phyloP scores from a whole-genome alignment of 257 asterid species.

The Nicotiana benthamiana region DNA sequence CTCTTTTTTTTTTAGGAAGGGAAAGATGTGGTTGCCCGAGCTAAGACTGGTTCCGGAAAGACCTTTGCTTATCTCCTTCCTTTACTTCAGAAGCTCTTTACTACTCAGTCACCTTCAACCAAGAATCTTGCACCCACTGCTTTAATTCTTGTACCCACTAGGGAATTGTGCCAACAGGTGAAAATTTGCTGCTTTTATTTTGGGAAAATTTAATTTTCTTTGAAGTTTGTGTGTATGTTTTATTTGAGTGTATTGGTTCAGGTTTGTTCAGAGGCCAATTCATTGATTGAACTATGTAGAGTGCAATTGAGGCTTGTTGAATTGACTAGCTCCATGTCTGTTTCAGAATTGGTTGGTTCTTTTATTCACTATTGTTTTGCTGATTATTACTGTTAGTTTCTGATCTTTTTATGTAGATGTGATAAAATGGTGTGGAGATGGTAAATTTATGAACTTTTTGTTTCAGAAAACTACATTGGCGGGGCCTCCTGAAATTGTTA shows the following conservation, averaged over 20 bases:
- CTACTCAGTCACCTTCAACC: conserved; percentile 34
- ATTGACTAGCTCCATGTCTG: conserved; percentile 64
- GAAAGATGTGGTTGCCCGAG: conserved; percentile 92
- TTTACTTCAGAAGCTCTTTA: conserved; percentile 77
- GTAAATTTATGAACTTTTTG: not conserved
- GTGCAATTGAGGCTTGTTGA: conserved; percentile 70
- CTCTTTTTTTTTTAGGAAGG: conserved; percentile 50
- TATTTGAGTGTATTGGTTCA: conserved; percentile 11
- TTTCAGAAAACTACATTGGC: conserved; percentile 69
- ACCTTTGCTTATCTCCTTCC: conserved; percentile 89
- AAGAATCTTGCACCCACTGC: conserved; percentile 56
- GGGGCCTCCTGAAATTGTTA: conserved; percentile 68
- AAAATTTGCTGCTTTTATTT: not conserved
- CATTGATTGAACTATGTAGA: conserved; percentile 71
- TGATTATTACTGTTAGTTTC: not conserved
- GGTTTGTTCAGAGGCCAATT: conserved; percentile 63
- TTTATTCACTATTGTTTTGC: not conserved
- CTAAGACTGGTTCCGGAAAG: conserved; percentile 98
- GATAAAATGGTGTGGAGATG: not conserved
- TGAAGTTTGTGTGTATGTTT: not conserved
- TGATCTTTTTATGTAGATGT: not conserved
- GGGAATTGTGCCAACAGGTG: conserved; percentile 91
- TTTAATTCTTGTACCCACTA: conserved; percentile 77
- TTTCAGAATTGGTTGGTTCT: conserved; percentile 64
- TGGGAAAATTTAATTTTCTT: not conserved